Conservation (phyloP, 176 grass and related monocot genomes). For the Oryza glumipatula region DNA sequence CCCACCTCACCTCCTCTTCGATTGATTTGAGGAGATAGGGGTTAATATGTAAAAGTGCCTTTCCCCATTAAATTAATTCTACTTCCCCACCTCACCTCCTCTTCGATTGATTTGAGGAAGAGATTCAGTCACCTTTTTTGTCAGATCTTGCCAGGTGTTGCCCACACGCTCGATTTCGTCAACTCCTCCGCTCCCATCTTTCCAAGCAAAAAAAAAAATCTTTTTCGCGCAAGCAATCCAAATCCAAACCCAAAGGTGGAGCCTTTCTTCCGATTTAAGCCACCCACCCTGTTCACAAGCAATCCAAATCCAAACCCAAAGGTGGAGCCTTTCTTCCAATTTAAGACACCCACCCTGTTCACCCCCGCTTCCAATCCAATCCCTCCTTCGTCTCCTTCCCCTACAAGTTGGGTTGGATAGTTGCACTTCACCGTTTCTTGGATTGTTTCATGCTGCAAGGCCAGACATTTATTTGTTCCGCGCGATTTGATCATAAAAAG, state of each 20-base stretch:
- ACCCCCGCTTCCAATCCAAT: neutral
- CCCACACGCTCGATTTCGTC: neutral
- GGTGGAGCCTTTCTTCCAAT: neutral
- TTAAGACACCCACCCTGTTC: neutral
- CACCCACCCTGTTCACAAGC: neutral
- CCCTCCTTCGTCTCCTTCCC: neutral
- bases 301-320: neutral
- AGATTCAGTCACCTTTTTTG: neutral
- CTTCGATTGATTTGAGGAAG: neutral
- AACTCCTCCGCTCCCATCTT: neutral
- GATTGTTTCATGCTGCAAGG: neutral
- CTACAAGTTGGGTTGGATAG: too few relatives aligned
- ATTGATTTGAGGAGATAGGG: neutral
- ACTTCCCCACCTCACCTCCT: neutral
- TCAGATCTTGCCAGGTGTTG: neutral
- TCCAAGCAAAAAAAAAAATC: neutral
- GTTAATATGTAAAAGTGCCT: neutral
- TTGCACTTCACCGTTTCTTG: neutral
- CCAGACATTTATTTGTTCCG: neutral
- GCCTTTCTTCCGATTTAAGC: constrained; percentile 1
- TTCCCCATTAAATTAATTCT: neutral
- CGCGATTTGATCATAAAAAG: neutral
- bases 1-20: neutral
- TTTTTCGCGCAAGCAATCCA: neutral
- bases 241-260: neutral